Evolutionary conservation across 305 asterid genomes (phyloP).

Genomic region (Fraxinus angustifolia): DNA sequence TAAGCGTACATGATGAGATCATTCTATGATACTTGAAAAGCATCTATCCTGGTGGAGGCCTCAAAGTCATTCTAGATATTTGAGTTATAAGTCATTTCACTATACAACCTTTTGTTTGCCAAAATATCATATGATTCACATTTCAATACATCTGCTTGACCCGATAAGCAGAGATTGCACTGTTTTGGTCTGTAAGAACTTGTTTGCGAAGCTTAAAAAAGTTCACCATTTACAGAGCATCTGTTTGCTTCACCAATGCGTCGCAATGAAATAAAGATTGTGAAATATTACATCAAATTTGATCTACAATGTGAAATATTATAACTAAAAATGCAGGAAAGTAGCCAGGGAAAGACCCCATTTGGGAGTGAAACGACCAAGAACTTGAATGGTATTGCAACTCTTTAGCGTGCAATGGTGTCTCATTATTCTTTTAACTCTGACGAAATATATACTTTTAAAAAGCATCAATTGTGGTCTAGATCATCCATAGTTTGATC

Average conservation of each 20-base stretch:
- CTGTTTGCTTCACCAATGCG: neutral
- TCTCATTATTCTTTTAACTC: neutral
- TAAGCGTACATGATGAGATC: slow-evolving; percentile 80
- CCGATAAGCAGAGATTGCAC: neutral
- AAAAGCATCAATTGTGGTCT: neutral
- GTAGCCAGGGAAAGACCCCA: neutral
- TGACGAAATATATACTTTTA: neutral
- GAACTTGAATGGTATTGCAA: neutral
- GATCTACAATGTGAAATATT: neutral
- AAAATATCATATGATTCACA: neutral
- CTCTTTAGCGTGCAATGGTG: neutral
- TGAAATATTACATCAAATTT: neutral
- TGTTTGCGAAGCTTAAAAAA: neutral
- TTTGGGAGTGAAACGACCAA: neutral
- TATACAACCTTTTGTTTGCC: neutral
- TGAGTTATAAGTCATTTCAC: neutral
- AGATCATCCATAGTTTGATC: neutral
- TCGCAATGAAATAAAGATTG: neutral
- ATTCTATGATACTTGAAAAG: slow-evolving; percentile 40
- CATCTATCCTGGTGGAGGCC: neutral
- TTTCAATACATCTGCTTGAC: neutral
- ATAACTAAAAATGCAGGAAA: neutral
- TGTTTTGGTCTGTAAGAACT: neutral
- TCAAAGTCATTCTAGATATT: neutral
- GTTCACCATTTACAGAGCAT: neutral